Evolutionary conservation across 805 yeast species (phyloP).

Genomic region (Lipomyces kockii): DNA sequence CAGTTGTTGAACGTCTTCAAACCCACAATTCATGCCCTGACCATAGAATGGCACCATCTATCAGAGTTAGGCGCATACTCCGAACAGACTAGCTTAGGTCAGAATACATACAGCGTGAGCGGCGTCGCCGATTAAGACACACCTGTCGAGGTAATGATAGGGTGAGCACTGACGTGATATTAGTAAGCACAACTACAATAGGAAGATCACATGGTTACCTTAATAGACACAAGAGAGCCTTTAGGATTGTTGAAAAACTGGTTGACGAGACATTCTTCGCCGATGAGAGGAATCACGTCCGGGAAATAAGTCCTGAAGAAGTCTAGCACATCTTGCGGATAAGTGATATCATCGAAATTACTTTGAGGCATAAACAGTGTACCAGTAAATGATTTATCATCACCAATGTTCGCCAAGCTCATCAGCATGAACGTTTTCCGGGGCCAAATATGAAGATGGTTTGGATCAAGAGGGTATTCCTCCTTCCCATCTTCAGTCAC

Average conservation of each 20-base stretch:
- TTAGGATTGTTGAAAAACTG: constrained; percentile 67
- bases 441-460: constrained; percentile 94
- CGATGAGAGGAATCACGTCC: constrained; percentile 74
- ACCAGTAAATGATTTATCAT: constrained; percentile 86
- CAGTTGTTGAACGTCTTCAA: constrained; percentile 81
- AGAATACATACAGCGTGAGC: constrained; percentile 64
- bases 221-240: constrained; percentile 77
- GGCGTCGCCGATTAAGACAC: constrained; percentile 84
- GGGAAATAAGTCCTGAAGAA: constrained; percentile 70
- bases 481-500: constrained; percentile 38
- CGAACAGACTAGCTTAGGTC: neutral
- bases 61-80: neutral
- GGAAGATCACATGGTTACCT: constrained; percentile 28
- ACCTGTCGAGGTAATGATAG: constrained; percentile 66
- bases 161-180: constrained; percentile 56
- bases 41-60: constrained; percentile 96
- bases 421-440: constrained; percentile 83
- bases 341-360: constrained; percentile 58
- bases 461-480: constrained; percentile 63
- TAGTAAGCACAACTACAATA: neutral
- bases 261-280: constrained; percentile 55
- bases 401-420: constrained; percentile 73
- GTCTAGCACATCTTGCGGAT: constrained; percentile 51
- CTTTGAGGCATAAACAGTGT: constrained; percentile 86
- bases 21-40: constrained; percentile 96